Percentiles rank a stretch among this genome's conserved stretches.
Conservation (phyloP, 257 asterid species). For the Forsythia suspensa region DNA sequence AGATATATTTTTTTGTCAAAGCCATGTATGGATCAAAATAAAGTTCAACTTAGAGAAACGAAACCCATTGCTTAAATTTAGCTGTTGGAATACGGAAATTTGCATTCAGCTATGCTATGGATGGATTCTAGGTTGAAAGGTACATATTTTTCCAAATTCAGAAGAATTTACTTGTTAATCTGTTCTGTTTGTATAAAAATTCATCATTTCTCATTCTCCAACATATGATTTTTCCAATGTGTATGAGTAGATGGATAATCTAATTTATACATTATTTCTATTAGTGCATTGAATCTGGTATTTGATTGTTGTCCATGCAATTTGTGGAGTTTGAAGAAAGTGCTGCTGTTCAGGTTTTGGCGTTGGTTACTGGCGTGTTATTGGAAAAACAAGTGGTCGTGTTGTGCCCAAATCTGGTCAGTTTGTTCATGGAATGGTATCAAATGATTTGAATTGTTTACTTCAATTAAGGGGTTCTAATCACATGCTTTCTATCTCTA, state of each 20-base stretch:
- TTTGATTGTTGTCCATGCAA: constrained; percentile 9
- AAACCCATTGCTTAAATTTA: neutral
- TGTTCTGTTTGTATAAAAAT: neutral
- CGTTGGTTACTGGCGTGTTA: constrained; percentile 75
- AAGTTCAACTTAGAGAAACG: neutral
- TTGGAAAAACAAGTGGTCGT: constrained; percentile 84
- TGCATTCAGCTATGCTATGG: neutral
- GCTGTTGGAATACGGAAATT: neutral
- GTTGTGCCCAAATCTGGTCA: constrained; percentile 90
- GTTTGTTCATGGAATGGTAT: constrained; percentile 10
- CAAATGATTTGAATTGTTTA: constrained; percentile 13
- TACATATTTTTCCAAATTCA: neutral
- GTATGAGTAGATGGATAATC: neutral
- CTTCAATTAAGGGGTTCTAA: constrained; percentile 10
- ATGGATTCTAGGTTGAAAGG: neutral
- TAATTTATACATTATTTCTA: neutral
- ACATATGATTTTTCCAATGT: neutral
- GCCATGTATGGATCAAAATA: constrained; percentile 1
- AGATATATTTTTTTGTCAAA: neutral
- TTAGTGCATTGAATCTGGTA: constrained; percentile 8
- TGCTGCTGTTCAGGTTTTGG: constrained; percentile 56
- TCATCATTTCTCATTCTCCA: neutral
- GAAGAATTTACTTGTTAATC: neutral
- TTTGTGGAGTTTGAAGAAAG: constrained; percentile 14
- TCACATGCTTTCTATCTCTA: constrained; percentile 16